phyloP scores from a whole-genome alignment of 2,329 filamentous ascomycete genomes.

The Boeremia lycopersici region DNA sequence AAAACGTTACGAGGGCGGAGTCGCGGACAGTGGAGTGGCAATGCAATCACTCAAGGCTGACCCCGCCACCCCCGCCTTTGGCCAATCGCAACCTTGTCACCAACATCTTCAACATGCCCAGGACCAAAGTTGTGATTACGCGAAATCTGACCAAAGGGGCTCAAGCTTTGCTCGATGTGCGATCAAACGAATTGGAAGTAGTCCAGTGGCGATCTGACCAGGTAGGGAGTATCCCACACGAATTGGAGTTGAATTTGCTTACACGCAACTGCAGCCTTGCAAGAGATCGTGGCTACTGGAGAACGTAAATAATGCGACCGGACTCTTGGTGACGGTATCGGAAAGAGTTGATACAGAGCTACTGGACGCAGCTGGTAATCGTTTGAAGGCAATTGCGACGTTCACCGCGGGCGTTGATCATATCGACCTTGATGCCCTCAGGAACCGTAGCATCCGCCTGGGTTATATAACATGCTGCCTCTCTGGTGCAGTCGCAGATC shows the following conservation, averaged over 20 bases:
- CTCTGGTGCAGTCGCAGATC: constrained; percentile 40
- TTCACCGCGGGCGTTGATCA: constrained; percentile 43
- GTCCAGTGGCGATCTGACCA: constrained; percentile 39
- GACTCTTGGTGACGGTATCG: constrained; percentile 37
- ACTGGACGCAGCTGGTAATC: constrained; percentile 26
- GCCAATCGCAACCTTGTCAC: neutral
- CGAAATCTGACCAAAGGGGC: constrained; percentile 32
- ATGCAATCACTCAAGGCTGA: neutral
- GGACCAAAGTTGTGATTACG: constrained; percentile 38
- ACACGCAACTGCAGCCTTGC: constrained; percentile 27
- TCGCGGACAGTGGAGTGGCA: neutral
- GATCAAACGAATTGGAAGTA: constrained; percentile 27
- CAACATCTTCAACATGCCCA: constrained; percentile 26
- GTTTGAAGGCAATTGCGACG: constrained; percentile 36
- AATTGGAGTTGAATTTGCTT: neutral
- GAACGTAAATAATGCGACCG: constrained; percentile 30
- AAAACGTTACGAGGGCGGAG: neutral
- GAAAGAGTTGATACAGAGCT: constrained; percentile 38
- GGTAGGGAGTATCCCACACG: constrained; percentile 5
- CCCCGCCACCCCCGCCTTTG: neutral
- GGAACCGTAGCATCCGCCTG: constrained; percentile 34
- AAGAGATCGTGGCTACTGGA: constrained; percentile 37
- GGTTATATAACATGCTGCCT: constrained; percentile 41
- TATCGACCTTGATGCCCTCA: constrained; percentile 32
- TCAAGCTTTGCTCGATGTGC: constrained; percentile 28